Evolutionary conservation across 345 rosid species (phyloP).

Genomic region (Psidium friedrichsthalianum): DNA sequence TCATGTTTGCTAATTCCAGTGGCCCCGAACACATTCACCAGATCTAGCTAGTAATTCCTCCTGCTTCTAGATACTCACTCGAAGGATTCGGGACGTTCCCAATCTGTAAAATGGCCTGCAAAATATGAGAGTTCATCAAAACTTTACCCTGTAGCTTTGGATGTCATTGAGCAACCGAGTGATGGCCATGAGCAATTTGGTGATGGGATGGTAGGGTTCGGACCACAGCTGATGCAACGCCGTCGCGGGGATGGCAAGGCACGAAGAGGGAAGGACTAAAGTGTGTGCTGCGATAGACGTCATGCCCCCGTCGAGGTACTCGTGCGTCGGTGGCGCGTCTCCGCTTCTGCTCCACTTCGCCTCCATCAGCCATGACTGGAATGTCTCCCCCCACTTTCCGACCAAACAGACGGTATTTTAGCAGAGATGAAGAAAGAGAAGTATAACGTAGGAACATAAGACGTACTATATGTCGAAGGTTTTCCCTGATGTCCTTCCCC

Average conservation of each 20-base stretch:
- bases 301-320: slow-evolving; percentile 35
- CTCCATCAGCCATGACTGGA: slow-evolving; percentile 50
- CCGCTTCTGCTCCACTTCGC: slow-evolving; percentile 44
- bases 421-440: not conserved
- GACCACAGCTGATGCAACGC: slow-evolving; percentile 13
- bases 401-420: not conserved
- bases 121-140: too few relatives aligned
- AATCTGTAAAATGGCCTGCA: too few relatives aligned
- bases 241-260: slow-evolving; percentile 12
- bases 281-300: slow-evolving; percentile 39
- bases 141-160: not conserved
- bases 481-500: slow-evolving; percentile 20
- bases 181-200: not conserved
- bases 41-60: too few relatives aligned
- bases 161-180: not conserved
- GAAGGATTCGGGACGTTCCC: too few relatives aligned
- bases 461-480: slow-evolving; percentile 28
- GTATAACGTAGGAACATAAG: not conserved
- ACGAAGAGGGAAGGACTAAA: slow-evolving; percentile 24
- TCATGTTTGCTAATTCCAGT: too few relatives aligned
- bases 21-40: too few relatives aligned
- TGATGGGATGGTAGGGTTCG: not conserved
- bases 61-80: too few relatives aligned
- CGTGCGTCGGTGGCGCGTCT: slow-evolving; percentile 24
- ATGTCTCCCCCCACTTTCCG: slow-evolving; percentile 54